Percentiles rank a stretch among this genome's conserved stretches.
Evolutionary conservation across 2,329 filamentous ascomycete genomes (phyloP).

Genomic region (Curvularia eragrostidis): DNA sequence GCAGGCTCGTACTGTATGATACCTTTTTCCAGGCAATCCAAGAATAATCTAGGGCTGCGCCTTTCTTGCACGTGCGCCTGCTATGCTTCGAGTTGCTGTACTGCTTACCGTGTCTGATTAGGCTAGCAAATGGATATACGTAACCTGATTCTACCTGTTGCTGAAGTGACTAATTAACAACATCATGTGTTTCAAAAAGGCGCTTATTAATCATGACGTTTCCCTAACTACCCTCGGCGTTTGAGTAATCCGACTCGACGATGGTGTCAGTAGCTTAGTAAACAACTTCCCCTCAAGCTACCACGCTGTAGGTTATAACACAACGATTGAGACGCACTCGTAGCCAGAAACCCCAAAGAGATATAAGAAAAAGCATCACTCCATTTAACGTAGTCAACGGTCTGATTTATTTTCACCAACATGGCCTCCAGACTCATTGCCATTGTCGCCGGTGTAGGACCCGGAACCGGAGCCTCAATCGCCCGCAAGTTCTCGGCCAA

Average conservation of each 20-base stretch:
- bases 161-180: background rate
- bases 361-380: background rate
- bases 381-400: background rate
- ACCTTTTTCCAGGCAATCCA: too few species aligned
- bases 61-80: background rate
- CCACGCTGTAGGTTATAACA: background rate
- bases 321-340: too few species aligned
- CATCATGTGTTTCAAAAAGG: background rate
- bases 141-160: background rate
- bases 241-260: constrained; percentile 25
- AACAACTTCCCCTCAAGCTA: constrained; percentile 23
- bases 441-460: constrained; percentile 74
- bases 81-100: background rate
- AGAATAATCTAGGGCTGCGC: too few species aligned
- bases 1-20: too few species aligned
- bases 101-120: background rate
- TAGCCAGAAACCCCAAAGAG: background rate
- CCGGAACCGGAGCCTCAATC: constrained; percentile 70
- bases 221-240: constrained; percentile 26
- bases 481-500: constrained; percentile 66
- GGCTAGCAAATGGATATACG: background rate
- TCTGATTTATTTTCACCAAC: background rate
- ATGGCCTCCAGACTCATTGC: constrained; percentile 65
- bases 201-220: constrained; percentile 39
- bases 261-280: constrained; percentile 38